These are phyloP conservation scores for Alternaria arbusti DNA, from an alignment of 2,329 filamentous ascomycete species.

Conservation along the genomic window DNA sequence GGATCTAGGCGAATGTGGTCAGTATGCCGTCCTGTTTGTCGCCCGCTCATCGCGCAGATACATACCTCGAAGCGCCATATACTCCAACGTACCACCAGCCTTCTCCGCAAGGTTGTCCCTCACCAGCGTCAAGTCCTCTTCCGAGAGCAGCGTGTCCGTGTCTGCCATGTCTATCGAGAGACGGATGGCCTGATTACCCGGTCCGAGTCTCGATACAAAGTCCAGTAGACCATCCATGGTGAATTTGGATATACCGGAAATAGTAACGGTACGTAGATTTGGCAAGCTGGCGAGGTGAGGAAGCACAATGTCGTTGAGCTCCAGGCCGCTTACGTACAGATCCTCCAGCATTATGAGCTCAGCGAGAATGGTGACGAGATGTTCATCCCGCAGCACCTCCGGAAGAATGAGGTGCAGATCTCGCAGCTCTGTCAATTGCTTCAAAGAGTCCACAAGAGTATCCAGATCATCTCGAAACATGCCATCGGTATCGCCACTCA, in stretches of 20 bases:
- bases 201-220: slow-evolving; percentile 51
- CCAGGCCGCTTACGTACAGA: slow-evolving; percentile 63
- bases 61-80: slow-evolving; percentile 53
- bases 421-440: slow-evolving; percentile 58
- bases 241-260: slow-evolving; percentile 64
- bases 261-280: slow-evolving; percentile 59
- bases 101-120: slow-evolving; percentile 48
- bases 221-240: slow-evolving; percentile 58
- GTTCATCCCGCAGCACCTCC: slow-evolving; percentile 58
- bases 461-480: slow-evolving; percentile 57
- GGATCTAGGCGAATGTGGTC: slow-evolving; percentile 46
- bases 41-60: background rate
- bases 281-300: slow-evolving; percentile 53
- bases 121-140: slow-evolving; percentile 49
- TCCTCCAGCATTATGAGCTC: slow-evolving; percentile 60
- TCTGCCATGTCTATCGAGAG: slow-evolving; percentile 55
- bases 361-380: slow-evolving; percentile 57
- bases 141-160: slow-evolving; percentile 49
- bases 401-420: slow-evolving; percentile 60
- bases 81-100: slow-evolving; percentile 54
- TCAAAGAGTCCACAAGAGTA: slow-evolving; percentile 59
- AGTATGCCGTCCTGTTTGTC: background rate
- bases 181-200: slow-evolving; percentile 51
- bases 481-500: slow-evolving; percentile 57
- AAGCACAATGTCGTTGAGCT: slow-evolving; percentile 59